Evolutionary conservation across 306 rosid genomes (phyloP).

Genomic region (Ziziphus jujuba): DNA sequence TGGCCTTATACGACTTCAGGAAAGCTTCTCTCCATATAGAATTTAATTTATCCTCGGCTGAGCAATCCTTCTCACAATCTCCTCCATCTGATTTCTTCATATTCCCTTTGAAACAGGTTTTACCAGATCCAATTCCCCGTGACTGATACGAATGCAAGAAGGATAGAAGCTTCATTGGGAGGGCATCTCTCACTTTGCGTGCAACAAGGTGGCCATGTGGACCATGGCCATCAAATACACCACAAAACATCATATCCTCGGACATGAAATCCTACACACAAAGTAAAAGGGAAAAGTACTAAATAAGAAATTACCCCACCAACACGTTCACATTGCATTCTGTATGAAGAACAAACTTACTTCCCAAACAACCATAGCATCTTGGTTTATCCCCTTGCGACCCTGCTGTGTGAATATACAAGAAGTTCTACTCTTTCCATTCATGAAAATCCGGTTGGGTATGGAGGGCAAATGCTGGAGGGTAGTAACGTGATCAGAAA

Average conservation of each 20-base stretch:
- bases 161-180: conserved; percentile 75
- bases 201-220: conserved; percentile 96
- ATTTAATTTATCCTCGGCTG: conserved; percentile 53
- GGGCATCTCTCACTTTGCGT: conserved; percentile 78
- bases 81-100: conserved; percentile 44
- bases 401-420: conserved; percentile 95
- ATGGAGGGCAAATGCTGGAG: conserved; percentile 64
- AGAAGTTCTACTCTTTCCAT: conserved; percentile 79
- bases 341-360: conserved; percentile 46
- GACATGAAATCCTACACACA: conserved; percentile 75
- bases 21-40: conserved; percentile 86
- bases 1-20: conserved; percentile 78
- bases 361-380: conserved; percentile 99
- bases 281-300: conserved; percentile 4
- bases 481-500: conserved; percentile 62
- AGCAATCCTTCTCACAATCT: conserved; percentile 58
- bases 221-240: conserved; percentile 97
- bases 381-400: conserved; percentile 93
- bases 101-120: conserved; percentile 54
- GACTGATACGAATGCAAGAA: conserved; percentile 63
- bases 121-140: conserved; percentile 47
- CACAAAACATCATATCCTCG: conserved; percentile 82
- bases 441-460: conserved; percentile 69
- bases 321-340: conserved; percentile 8
- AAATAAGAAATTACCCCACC: conserved; percentile 22